Evolutionary conservation across 2,329 filamentous ascomycete genomes (phyloP).

Genomic region (Trichoderma sp.): DNA sequence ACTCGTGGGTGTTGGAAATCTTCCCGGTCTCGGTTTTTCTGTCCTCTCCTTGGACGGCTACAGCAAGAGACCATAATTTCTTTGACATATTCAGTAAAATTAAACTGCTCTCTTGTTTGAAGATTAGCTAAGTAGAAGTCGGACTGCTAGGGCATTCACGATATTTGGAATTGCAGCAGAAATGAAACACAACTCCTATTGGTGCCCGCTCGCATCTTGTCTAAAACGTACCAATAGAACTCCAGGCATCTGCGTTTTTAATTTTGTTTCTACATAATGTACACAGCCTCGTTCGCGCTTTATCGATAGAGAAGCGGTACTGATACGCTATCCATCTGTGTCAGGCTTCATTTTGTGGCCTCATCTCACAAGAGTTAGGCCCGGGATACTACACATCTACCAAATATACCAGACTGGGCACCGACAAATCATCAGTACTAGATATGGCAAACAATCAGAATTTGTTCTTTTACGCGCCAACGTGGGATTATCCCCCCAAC

Average conservation of each 20-base stretch:
- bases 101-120: background rate
- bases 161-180: background rate
- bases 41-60: background rate
- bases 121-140: background rate
- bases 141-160: background rate
- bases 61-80: background rate
- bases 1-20: too few species aligned
- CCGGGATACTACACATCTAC: background rate
- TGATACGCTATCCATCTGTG: background rate
- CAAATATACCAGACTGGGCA: background rate
- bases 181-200: background rate
- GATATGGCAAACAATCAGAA: background rate
- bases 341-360: background rate
- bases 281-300: background rate
- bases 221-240: background rate
- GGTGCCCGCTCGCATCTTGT: background rate
- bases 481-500: conserved; percentile 23
- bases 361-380: background rate
- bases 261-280: background rate
- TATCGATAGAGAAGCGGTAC: background rate
- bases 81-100: background rate
- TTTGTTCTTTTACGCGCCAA: conserved; percentile 24
- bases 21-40: too few species aligned
- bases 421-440: background rate
- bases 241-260: background rate